Percentiles rank a stretch among this genome's conserved stretches.
Evolutionary conservation across 1,139 yeast species (phyloP).

Genomic region (Kurtzmaniella quercitrusa): DNA sequence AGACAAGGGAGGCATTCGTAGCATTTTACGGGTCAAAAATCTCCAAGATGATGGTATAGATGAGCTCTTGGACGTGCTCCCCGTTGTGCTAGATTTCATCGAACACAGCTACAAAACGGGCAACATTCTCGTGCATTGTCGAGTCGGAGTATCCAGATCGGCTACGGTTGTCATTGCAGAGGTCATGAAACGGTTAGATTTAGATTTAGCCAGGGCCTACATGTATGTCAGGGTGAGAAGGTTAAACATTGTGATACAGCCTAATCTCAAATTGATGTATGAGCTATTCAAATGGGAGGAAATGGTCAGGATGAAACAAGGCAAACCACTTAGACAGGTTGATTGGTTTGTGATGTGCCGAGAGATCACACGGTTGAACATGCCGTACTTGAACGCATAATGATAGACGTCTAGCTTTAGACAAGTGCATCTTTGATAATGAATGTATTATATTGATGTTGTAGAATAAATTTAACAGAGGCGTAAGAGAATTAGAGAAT

Average conservation of each 20-base stretch:
- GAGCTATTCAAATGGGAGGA: conserved; percentile 50
- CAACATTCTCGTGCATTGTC: conserved; percentile 42
- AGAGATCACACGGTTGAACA: conserved; percentile 73
- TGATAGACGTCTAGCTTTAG: background rate
- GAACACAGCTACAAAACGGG: conserved; percentile 27
- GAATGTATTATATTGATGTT: background rate
- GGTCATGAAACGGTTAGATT: conserved; percentile 37
- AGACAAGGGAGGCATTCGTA: conserved; percentile 15
- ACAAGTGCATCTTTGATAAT: background rate
- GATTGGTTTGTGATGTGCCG: conserved; percentile 93
- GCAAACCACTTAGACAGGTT: conserved; percentile 49
- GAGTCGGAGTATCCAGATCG: conserved; percentile 49
- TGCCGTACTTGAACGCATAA: conserved; percentile 40
- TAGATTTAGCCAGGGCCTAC: conserved; percentile 39
- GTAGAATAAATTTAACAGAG: background rate
- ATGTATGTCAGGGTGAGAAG: conserved; percentile 44
- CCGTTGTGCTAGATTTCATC: conserved; percentile 32
- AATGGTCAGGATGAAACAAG: conserved; percentile 17
- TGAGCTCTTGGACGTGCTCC: conserved; percentile 32
- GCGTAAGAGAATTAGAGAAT: too few species aligned
- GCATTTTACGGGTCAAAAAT: conserved; percentile 43
- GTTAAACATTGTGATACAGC: conserved; percentile 45
- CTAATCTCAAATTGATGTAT: conserved; percentile 45
- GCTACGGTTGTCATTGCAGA: conserved; percentile 50
- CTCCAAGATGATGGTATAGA: conserved; percentile 49